Conservation (phyloP, 768 basidiomycete genomes). For the Lactifluus rugatus region DNA sequence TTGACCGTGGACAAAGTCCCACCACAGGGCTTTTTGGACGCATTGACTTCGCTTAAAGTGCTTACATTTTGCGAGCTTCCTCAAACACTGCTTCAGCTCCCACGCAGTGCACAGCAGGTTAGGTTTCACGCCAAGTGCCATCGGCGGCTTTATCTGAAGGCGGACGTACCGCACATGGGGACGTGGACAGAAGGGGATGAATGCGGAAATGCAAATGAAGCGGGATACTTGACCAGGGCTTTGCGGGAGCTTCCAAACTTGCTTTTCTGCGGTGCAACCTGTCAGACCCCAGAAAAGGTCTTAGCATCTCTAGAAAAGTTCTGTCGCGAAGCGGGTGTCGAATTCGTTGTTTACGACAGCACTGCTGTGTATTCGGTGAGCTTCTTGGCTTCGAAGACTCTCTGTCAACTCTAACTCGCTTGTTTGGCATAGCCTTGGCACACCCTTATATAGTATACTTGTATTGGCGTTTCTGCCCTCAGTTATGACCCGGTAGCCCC, state of each 20-base stretch:
- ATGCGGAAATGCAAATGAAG: not conserved
- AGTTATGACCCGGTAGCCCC: not conserved
- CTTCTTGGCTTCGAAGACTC: not conserved
- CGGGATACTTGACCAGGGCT: conserved; percentile 3
- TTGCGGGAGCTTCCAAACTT: conserved; percentile 8
- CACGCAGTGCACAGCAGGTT: not conserved
- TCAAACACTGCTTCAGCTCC: not conserved
- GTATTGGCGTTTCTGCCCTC: not conserved
- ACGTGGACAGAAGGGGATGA: not conserved
- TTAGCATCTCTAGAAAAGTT: conserved; percentile 5
- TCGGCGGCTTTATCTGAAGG: not conserved
- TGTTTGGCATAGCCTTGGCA: conserved; percentile 7
- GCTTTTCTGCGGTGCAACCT: not conserved
- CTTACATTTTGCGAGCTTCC: conserved; percentile 7
- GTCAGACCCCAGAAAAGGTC: not conserved
- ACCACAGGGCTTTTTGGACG: conserved; percentile 6
- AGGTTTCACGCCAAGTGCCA: not conserved
- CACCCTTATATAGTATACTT: not conserved
- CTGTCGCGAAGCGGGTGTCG: conserved; percentile 2
- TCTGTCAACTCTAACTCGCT: not conserved
- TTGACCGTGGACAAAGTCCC: conserved; percentile 10
- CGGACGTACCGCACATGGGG: not conserved
- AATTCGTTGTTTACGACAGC: conserved; percentile 4
- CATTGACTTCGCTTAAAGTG: conserved; percentile 5
- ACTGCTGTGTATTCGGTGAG: conserved; percentile 9